Evolutionary conservation across 2,329 filamentous ascomycete species (phyloP).

Genomic region (Fusarium oxysporum): DNA sequence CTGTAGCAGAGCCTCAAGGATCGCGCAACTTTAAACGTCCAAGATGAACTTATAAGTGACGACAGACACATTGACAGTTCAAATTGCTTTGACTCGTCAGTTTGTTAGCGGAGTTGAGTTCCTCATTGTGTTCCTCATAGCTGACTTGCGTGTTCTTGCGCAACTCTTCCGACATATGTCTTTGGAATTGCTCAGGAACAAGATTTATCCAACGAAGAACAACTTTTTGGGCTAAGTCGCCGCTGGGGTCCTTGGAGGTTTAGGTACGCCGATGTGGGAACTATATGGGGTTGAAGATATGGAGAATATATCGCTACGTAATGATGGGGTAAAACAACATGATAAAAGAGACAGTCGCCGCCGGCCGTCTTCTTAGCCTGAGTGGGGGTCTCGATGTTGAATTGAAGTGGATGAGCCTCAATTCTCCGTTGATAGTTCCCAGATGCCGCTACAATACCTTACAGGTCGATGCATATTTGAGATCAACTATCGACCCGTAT

Average conservation of each 20-base stretch:
- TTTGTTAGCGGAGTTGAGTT: background rate
- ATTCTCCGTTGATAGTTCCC: background rate
- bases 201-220: background rate
- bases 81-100: fast-evolving
- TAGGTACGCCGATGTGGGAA: constrained; percentile 5
- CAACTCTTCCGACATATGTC: background rate
- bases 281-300: constrained; percentile 3
- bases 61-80: fast-evolving
- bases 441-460: background rate
- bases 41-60: background rate
- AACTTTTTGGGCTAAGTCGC: background rate
- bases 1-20: background rate
- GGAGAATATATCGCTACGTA: constrained; percentile 34
- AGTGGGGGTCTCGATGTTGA: background rate
- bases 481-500: background rate
- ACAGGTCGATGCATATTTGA: background rate
- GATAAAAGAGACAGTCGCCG: constrained; percentile 23
- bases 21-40: background rate
- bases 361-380: background rate
- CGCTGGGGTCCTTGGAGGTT: background rate
- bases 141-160: too few relatives aligned
- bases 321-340: constrained; percentile 39
- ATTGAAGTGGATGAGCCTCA: background rate
- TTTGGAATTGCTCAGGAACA: background rate
- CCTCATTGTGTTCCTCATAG: too few relatives aligned